Evolutionary conservation across 2,329 filamentous ascomycete genomes (phyloP), one percentile per base, ranked within the genome.

Genomic region (Arthrobotrys sphaeroides): DNA sequence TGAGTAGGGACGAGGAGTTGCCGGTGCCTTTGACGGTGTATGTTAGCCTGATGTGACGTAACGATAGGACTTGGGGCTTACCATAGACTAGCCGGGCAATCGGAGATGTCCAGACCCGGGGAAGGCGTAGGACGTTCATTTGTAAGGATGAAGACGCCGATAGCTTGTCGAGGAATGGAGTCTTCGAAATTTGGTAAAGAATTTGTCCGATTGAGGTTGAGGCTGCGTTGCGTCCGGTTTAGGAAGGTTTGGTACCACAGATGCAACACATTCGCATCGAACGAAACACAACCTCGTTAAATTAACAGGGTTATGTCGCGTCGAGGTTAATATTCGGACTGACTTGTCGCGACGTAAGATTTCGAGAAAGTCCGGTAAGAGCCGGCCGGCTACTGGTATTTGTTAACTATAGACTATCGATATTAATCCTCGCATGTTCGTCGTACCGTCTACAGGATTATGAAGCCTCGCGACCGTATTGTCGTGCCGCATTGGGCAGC

Each of bases 181-280:
- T 60, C 28, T 67, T 36, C 22, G n/a, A 7, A n/a, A 13, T 16
- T 18, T 62, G 40, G 28, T 16, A 55, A 55, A 69, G 72, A 69
- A 60, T 49, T 69, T 75, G 49, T 36, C 38, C 18, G 55, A 55
- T 3, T n/a, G 20, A 28, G 1, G 6, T n/a, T 13, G 24, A 16
- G n/a, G 7, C 22, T 57, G 31, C 31, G 62, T 67, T 57, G 61
- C 42, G 13, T 45, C 55, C 38, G 9, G 5, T 16, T 64, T 31
- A 43, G 62, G 64, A 36, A 74, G n/a, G 70, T 69, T 75, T 75
- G 62, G 66, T 74, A 13, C 70, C 42, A 74, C 70, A 64, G 1
- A 9, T 36, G 7, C 62, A 74, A 68, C 62, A 47, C 69, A 74
- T 26, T 12, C 33, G n/a, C 10, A n/a, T 10, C 3, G 12, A 45